Base-by-base conservation (phyloP, 2,329 filamentous ascomycete species). In the Intubia oerlemansii region DNA sequence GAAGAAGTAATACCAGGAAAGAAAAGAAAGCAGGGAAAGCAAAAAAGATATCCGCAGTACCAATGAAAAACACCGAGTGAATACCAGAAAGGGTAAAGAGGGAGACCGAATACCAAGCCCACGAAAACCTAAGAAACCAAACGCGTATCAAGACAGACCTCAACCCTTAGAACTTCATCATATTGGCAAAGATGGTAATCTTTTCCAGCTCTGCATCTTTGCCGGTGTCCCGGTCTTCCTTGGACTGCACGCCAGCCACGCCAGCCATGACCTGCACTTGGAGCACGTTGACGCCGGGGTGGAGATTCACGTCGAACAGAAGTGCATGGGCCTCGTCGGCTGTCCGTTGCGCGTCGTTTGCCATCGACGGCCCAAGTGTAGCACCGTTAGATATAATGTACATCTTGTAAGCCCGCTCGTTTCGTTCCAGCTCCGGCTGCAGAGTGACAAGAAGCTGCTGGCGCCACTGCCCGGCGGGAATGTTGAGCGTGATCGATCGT, bases 221-320 rank as follows among this genome's bases (percentile, higher is more conserved):
- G 0, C 65, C 70, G 16, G 59, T 59, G 0, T 58, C 52, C 21
- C 60, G 51, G 19, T 21, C n/a, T 8, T 8, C 8, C 34, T 60
- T 66, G 11, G 14, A 6, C 42, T 66, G 56, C 13, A 59, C 64
- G 41, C 57, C 65, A 1, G 63, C 66, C 24, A 79, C 59, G 6
- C 72, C 71, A 1, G 76, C 78, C 37, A 82, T 66, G 33, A 85
- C 57, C 41, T 85, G 76, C 7, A 90, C 60, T 40, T 82, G 75
- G 28, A 92, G 63, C 25, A 72, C 63, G 39, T 88, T 91, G 28
- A 81, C 61, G 6, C 80, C 81, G 2, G 65, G 62, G 16, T 66
- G 60, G 17, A 92, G 53, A 29, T 65, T 65, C 7, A 71, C 62
- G 40, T 92, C 82, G 40, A 81, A 92, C 1, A 76, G 53, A n/a